These are phyloP conservation scores for Thuja plicata DNA, from an alignment of 83 land plant genomes.

Conservation along the genomic window DNA sequence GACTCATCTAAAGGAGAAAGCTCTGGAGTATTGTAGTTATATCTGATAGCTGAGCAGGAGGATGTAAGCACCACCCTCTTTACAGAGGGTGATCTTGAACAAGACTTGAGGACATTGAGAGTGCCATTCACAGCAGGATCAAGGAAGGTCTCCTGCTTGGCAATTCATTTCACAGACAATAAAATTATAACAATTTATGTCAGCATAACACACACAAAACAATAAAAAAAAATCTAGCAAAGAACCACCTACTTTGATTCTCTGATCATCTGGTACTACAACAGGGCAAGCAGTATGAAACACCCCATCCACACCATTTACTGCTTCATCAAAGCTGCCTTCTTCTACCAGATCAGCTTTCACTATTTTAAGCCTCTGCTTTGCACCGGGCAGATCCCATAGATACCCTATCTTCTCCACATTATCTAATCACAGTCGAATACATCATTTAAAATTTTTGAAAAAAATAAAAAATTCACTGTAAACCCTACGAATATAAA, in stretches of 20 bases:
- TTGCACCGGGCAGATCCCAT: constrained; percentile 67
- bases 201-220: neutral
- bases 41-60: constrained; percentile 88
- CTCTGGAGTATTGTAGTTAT: constrained; percentile 52
- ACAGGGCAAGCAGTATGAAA: constrained; percentile 95
- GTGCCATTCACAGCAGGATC: constrained; percentile 79
- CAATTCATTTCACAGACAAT: neutral
- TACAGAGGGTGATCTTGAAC: constrained; percentile 31
- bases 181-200: neutral
- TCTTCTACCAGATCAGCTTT: constrained; percentile 69
- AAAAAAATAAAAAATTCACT: too few species aligned
- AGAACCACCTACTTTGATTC: constrained; percentile 27
- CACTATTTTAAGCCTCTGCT: constrained; percentile 71
- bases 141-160: neutral
- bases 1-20: constrained; percentile 74
- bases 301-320: constrained; percentile 77
- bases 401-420: constrained; percentile 39
- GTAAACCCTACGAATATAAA: too few species aligned
- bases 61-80: constrained; percentile 78
- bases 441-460: neutral
- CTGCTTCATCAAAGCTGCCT: constrained; percentile 31
- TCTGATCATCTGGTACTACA: constrained; percentile 41
- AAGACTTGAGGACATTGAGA: constrained; percentile 72
- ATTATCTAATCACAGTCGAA: constrained; percentile 22
- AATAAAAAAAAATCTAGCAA: too few species aligned